A percentile compares a stretch with the other conserved stretches of the same genome.
Evolutionary conservation across 805 yeast genomes (phyloP).

Genomic region (Wickerhamomyces bovis): DNA sequence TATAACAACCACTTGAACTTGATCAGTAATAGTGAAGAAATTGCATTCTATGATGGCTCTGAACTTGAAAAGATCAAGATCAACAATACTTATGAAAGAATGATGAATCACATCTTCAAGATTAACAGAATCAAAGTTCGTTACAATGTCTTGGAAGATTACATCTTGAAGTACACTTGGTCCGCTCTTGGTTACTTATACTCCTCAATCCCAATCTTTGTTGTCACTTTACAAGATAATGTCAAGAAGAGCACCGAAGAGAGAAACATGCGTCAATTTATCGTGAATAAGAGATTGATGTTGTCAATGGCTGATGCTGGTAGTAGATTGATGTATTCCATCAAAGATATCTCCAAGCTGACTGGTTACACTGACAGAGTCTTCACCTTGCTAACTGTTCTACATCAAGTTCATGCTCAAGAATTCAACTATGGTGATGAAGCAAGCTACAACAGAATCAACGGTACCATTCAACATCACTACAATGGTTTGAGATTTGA

Average conservation of each 20-base stretch:
- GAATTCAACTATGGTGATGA: constrained; percentile 35
- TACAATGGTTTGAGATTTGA: constrained; percentile 80
- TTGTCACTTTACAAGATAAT: constrained; percentile 38
- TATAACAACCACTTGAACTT: constrained; percentile 81
- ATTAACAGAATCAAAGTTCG: constrained; percentile 55
- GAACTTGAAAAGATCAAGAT: constrained; percentile 68
- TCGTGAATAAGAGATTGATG: constrained; percentile 86
- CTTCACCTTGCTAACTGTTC: constrained; percentile 63
- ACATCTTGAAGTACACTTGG: constrained; percentile 87
- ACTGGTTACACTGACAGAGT: constrained; percentile 89
- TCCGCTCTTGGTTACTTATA: constrained; percentile 91
- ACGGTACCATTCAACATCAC: constrained; percentile 75
- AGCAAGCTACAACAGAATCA: constrained; percentile 44
- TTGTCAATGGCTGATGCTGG: constrained; percentile 93
- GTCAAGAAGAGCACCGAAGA: constrained; percentile 30
- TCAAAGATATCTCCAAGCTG: constrained; percentile 84
- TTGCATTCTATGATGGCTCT: constrained; percentile 90
- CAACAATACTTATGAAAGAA: constrained; percentile 46
- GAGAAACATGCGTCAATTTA: constrained; percentile 76
- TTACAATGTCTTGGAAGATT: constrained; percentile 77
- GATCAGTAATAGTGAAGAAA: constrained; percentile 87
- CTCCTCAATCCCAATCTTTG: constrained; percentile 81
- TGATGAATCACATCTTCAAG: constrained; percentile 48
- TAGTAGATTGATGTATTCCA: constrained; percentile 87
- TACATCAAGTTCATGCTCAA: constrained; percentile 75